Base-by-base conservation (phyloP, 2,329 filamentous ascomycete species). In the Dothistroma pini region DNA sequence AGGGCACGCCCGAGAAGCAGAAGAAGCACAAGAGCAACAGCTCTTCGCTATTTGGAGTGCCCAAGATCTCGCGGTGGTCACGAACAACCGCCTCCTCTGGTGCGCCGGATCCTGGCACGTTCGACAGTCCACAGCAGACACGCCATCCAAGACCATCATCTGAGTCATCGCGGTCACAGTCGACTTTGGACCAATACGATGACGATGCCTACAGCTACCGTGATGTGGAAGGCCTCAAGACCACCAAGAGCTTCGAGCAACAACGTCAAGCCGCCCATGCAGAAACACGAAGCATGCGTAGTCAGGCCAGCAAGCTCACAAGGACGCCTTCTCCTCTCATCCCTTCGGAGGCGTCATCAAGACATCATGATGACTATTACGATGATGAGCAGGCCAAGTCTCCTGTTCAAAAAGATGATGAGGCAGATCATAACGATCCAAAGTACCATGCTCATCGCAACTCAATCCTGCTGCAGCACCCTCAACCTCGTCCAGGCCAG, bases 21-120 rank as follows among this genome's bases (percentile, higher is more conserved):
- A 90, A 89, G 75, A 97, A 96, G 78, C 90, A 96, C 78, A 96
- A 96, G 75, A 93, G 91, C 0, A 89, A 85, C 72, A 86, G 87
- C 60, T 95, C 91, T 0, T 91, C 90, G 0, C 81, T 87, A 81
- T 89, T 96, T 59, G 77, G 77, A 54, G 68, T 79, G 63, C 92
- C 93, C 25, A 97, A 96, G 79, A 93, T 96, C 64, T 97, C 95
- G 6, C 86, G 95, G 49, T 99, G 95, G 95, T 97, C 93, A 0
- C 95, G 96, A 78, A 97, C 93, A 1, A 99, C 95, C 0, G 85
- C 93, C 4, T 96, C 92, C 0, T 96, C 91, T 63, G 86, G 92
- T 49, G 88, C 90, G 16, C 72, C 72, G 2, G 72, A 74, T 58
- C 65, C 63, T 10, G 66, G 66, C 5, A 61, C 63, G 8, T 57